Evolutionary conservation across 148 eudicot genomes (phyloP).

Genomic region (Agrostemma githago): DNA sequence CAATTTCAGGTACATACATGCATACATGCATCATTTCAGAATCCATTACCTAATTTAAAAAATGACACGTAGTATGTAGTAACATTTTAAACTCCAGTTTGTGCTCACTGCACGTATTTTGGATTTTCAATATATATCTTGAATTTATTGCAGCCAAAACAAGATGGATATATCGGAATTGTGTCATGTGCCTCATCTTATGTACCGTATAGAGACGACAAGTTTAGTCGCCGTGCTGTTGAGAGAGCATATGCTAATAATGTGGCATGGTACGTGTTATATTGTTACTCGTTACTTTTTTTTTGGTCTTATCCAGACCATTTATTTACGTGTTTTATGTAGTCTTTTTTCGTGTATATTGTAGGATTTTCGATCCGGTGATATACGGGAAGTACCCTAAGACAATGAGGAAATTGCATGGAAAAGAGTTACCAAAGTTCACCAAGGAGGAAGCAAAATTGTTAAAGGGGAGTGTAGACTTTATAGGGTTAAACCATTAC

Average conservation of each 20-base stretch:
- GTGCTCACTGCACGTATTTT: background rate
- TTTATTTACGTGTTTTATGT: no score
- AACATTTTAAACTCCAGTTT: no score
- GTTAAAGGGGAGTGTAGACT: slow-evolving; percentile 60
- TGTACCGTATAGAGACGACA: slow-evolving; percentile 41
- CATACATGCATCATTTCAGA: no score
- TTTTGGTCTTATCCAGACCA: no score
- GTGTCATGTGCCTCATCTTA: slow-evolving; percentile 34
- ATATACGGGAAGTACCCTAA: slow-evolving; percentile 72
- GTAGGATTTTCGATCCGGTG: slow-evolving; percentile 70
- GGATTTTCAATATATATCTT: no score
- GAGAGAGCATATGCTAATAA: slow-evolving; percentile 47
- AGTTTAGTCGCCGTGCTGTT: slow-evolving; percentile 47
- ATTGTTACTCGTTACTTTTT: no score
- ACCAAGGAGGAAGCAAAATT: slow-evolving; percentile 40
- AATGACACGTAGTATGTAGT: no score
- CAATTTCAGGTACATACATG: slow-evolving; percentile 40
- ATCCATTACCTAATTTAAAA: no score
- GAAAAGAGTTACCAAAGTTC: slow-evolving; percentile 50
- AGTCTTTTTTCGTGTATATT: background rate
- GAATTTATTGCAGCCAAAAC: slow-evolving; percentile 36
- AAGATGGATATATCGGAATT: slow-evolving; percentile 53
- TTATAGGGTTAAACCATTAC: slow-evolving; percentile 77
- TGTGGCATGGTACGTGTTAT: slow-evolving; percentile 41
- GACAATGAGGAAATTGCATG: slow-evolving; percentile 48